These are phyloP conservation scores for Diaporthe longicolla DNA, from an alignment of 2,329 filamentous ascomycete genomes.

Conservation along the genomic window DNA sequence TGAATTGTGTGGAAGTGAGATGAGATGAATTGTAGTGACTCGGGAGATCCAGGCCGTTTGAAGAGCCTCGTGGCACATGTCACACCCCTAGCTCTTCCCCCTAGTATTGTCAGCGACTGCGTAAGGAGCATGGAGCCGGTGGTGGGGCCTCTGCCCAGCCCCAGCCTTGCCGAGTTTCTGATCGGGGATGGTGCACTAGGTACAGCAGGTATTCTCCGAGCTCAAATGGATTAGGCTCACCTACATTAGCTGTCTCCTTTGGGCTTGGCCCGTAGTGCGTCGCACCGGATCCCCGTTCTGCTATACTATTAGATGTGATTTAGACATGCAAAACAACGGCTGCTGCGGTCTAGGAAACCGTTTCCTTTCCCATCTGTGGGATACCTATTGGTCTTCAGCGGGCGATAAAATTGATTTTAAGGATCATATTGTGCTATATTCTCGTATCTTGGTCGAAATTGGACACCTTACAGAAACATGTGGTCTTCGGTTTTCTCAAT, in stretches of 20 bases:
- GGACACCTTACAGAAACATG: too few relatives aligned
- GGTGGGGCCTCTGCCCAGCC: slow-evolving; percentile 17
- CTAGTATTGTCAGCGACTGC: background rate
- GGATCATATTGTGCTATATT: background rate
- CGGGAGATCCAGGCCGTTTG: background rate
- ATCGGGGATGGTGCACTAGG: background rate
- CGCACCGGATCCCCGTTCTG: background rate
- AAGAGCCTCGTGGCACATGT: slow-evolving; percentile 24
- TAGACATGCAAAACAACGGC: background rate
- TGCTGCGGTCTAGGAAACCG: background rate
- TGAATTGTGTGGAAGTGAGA: background rate
- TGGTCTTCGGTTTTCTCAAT: too few relatives aligned
- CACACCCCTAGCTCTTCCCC: slow-evolving; percentile 3
- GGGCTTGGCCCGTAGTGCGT: background rate
- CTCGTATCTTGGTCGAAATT: background rate
- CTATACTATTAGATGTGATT: background rate
- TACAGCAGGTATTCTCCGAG: slow-evolving; percentile 20
- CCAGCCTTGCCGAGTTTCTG: slow-evolving; percentile 28
- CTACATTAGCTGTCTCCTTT: background rate
- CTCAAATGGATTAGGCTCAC: background rate
- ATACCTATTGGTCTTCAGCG: background rate
- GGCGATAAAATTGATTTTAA: too few relatives aligned
- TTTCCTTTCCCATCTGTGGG: background rate
- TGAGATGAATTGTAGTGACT: slow-evolving; percentile 11
- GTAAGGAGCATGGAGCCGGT: slow-evolving; percentile 5